Conservation (phyloP, 129 eudicot species). For the Escallonia herrerae region DNA sequence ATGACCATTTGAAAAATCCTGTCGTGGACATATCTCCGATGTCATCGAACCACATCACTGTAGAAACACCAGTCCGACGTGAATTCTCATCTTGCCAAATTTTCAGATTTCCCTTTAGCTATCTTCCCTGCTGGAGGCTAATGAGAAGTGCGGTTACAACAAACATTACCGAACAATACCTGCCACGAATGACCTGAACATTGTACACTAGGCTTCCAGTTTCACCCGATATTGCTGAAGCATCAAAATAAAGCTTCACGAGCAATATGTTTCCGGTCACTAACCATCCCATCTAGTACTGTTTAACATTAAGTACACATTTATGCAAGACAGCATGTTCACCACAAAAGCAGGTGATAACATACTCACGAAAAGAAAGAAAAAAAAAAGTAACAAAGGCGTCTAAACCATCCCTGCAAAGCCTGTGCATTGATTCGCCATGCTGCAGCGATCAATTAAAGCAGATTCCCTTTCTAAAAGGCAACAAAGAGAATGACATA, state of each 20-base stretch:
- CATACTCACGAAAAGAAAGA: background rate
- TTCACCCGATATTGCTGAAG: background rate
- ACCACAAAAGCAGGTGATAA: background rate
- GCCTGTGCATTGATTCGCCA: background rate
- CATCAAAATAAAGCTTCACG: background rate
- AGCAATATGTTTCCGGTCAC: background rate
- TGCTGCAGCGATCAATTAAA: slow-evolving; percentile 3
- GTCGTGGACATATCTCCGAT: too few species aligned
- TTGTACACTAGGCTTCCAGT: too few species aligned
- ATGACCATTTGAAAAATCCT: too few species aligned
- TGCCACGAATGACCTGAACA: too few species aligned
- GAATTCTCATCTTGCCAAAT: too few species aligned
- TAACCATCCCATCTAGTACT: background rate
- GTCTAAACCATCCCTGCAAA: slow-evolving; percentile 8
- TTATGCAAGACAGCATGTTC: background rate
- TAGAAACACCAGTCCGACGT: too few species aligned
- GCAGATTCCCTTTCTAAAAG: background rate
- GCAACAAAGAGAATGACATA: background rate
- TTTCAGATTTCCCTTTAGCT: too few species aligned
- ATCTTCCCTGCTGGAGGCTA: too few species aligned
- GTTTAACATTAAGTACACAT: slow-evolving; percentile 4
- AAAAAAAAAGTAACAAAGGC: background rate
- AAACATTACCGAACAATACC: too few species aligned
- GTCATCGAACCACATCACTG: too few species aligned
- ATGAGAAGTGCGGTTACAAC: too few species aligned